Percentiles rank a stretch among this genome's conserved stretches.
These are phyloP conservation scores for Xylariaceae sp. DNA, from an alignment of 2,329 filamentous ascomycete genomes.

Conservation along the genomic window DNA sequence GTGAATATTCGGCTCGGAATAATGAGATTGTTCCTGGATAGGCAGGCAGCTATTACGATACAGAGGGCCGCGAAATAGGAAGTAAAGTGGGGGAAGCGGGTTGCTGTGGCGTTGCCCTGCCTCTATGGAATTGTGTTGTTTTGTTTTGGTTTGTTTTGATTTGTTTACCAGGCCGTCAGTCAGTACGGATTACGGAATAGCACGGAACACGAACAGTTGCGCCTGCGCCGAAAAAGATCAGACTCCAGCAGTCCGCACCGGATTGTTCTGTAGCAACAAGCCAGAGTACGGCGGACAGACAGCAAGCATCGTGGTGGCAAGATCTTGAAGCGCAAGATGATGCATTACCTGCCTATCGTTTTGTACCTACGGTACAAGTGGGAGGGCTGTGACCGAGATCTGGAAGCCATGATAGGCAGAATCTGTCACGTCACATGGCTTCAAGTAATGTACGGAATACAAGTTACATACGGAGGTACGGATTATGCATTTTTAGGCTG, in stretches of 20 bases:
- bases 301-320: background rate
- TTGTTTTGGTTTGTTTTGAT: background rate
- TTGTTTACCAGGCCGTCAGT: background rate
- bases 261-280: no score
- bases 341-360: no score
- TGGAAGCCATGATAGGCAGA: background rate
- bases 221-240: no score
- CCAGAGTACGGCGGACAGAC: background rate
- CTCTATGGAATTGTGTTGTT: background rate
- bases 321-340: background rate
- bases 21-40: background rate
- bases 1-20: slow-evolving; percentile 3
- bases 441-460: background rate
- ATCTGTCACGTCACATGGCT: background rate
- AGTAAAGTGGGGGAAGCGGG: background rate
- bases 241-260: no score
- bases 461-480: no score
- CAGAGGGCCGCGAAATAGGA: background rate
- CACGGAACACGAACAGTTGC: background rate
- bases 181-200: background rate
- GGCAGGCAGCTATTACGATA: background rate
- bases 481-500: background rate
- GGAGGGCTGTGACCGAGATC: background rate
- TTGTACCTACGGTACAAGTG: no score
- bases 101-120: background rate